Evolutionary conservation across 345 rosid genomes (phyloP).

Genomic region (Eucalyptus marginata): DNA sequence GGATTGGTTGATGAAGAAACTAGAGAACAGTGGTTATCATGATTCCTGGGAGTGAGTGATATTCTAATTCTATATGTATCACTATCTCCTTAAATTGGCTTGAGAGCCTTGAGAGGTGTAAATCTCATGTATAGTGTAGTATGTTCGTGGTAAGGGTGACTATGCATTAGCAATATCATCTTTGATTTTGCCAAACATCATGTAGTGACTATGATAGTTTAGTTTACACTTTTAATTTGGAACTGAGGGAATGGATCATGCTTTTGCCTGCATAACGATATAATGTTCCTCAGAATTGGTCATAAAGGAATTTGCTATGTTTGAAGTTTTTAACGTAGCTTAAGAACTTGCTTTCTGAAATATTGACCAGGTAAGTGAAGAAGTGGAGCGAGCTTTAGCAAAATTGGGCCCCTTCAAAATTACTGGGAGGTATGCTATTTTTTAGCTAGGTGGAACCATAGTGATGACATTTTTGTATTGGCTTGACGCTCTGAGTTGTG

Average conservation of each 20-base stretch:
- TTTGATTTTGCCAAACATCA: neutral
- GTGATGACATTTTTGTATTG: neutral
- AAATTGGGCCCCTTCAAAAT: slow-evolving; percentile 70
- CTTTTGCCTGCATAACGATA: neutral
- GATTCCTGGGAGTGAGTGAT: neutral
- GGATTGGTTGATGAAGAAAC: neutral
- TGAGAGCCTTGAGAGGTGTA: neutral
- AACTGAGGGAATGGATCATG: neutral
- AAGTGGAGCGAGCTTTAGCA: slow-evolving; percentile 93
- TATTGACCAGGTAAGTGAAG: slow-evolving; percentile 77
- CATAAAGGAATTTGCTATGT: neutral
- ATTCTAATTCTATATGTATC: neutral
- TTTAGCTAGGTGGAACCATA: neutral
- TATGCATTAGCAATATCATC: neutral
- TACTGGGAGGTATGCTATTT: slow-evolving; percentile 35
- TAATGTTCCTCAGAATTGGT: neutral
- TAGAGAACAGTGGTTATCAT: neutral
- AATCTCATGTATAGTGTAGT: neutral
- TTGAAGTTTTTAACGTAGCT: neutral
- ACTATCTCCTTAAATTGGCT: neutral
- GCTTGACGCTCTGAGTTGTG: neutral
- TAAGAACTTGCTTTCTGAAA: neutral
- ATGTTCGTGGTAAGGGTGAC: neutral
- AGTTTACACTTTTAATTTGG: neutral
- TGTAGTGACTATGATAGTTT: neutral